Base-by-base conservation (phyloP, 192 early-diverging fungal species). In the Backusella macrospora region DNA sequence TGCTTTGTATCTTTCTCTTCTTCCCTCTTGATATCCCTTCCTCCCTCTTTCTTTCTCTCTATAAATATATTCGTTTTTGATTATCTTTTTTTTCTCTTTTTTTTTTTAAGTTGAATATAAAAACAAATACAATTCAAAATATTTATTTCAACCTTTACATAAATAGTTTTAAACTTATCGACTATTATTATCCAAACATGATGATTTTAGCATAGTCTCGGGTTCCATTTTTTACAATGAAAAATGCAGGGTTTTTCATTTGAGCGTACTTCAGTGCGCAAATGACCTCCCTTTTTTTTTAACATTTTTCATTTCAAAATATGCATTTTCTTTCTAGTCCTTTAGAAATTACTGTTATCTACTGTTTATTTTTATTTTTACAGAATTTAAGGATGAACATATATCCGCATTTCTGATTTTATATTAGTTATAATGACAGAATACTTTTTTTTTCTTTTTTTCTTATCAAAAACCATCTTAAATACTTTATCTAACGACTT, bases 81-180 rank as follows among this genome's bases (percentile, higher is more conserved):
- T 49, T 6, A 3, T 23, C 8, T 23, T 55, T 55, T 55, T 55
- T 55, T 26, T 12, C n/a, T 6, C 9, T 23, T 5, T 23, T 55
- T 55, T 55, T 55, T 55, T 26, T 12, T 8, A 55, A 34, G 29
- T 34, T 34, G 29, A 34, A 34, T 34, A 34, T 34, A 34, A 34
- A 49, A 49, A n/a, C 14, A 46, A 23, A 55, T 55, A 55, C 52
- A 55, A 55, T 23, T 5, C 18, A 55, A 55, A 55, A 55, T 55
- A 55, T 23, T 52, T 52, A n/a, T 52, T 52, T 52, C 49, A 52
- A 52, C 18, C 23, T 2, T 23, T 55, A 55, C 18, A 55, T 55
- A 55, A 55, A 21, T 55, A 55, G 48, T 55, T 55, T 55, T 12
- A 55, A 55, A 14, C 52, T 12, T 23, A 55, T 55, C 52, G 21